Percentiles rank a stretch among this genome's conserved stretches.
Evolutionary conservation across 2,329 filamentous ascomycete genomes (phyloP).

Genomic region (Alternaria novae-zelandiae): DNA sequence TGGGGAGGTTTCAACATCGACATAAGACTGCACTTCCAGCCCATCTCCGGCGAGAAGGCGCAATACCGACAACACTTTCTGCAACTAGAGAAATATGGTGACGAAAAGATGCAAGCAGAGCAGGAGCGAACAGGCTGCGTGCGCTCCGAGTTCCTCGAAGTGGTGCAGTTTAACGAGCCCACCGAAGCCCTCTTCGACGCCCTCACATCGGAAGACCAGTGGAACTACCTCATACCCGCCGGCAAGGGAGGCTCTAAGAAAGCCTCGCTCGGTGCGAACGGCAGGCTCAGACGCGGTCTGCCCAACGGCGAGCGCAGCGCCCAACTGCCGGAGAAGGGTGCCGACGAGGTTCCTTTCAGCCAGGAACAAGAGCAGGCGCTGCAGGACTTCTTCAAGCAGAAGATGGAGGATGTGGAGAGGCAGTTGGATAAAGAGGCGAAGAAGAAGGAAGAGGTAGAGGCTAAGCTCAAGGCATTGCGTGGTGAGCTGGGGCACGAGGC

Average conservation of each 20-base stretch:
- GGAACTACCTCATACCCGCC: conserved; percentile 52
- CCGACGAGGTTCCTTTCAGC: conserved; percentile 43
- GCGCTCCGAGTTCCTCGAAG: conserved; percentile 83
- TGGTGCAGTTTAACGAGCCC: conserved; percentile 96
- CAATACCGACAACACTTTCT: conserved; percentile 95
- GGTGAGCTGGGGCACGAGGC: conserved; percentile 45
- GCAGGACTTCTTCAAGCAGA: conserved; percentile 37
- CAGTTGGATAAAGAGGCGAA: conserved; percentile 40
- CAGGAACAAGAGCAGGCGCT: conserved; percentile 45
- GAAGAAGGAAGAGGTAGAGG: conserved; percentile 40
- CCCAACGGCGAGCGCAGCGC: conserved; percentile 46
- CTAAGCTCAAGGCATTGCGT: conserved; percentile 38
- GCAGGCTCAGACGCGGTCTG: conserved; percentile 42
- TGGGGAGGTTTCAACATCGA: conserved; percentile 99
- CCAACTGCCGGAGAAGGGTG: conserved; percentile 44
- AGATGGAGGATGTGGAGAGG: conserved; percentile 43
- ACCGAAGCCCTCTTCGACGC: conserved; percentile 90
- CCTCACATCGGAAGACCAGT: conserved; percentile 75
- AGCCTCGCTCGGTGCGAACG: conserved; percentile 40
- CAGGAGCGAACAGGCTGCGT: conserved; percentile 63
- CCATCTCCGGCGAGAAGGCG: conserved; percentile 88
- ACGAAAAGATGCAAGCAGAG: conserved; percentile 69
- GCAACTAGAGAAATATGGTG: conserved; percentile 87
- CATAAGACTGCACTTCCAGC: conserved; percentile 90
- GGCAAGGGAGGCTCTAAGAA: conserved; percentile 53